Conservation (phyloP, 2,329 filamentous ascomycete genomes). For the Aspergillus vadensis region DNA sequence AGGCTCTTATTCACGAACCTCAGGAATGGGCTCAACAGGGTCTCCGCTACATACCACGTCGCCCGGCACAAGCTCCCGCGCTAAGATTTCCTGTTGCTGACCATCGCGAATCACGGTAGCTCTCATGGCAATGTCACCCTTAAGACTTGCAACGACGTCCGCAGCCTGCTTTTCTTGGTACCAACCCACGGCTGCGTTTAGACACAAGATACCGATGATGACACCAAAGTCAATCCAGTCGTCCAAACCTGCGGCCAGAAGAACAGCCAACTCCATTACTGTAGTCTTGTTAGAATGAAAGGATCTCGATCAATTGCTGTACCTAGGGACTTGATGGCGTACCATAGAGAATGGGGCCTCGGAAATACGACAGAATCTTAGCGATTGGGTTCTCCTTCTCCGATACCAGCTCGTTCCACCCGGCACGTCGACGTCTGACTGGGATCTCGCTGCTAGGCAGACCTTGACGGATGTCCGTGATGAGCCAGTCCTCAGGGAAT, state of each 20-base stretch:
- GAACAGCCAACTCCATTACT: slow-evolving; percentile 74
- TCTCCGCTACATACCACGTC: slow-evolving; percentile 61
- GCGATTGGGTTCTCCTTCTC: slow-evolving; percentile 75
- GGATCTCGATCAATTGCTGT: background rate
- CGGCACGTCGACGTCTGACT: slow-evolving; percentile 62
- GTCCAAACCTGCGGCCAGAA: slow-evolving; percentile 71
- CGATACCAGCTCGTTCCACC: slow-evolving; percentile 74
- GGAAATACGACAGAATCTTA: slow-evolving; percentile 75
- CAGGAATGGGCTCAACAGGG: background rate
- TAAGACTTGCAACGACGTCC: slow-evolving; percentile 73
- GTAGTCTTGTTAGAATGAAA: slow-evolving; percentile 17
- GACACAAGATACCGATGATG: slow-evolving; percentile 72
- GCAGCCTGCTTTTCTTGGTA: slow-evolving; percentile 81
- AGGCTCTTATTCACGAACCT: background rate
- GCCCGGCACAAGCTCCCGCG: slow-evolving; percentile 71
- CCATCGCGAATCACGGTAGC: slow-evolving; percentile 68
- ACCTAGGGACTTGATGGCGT: slow-evolving; percentile 36
- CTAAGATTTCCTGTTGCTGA: slow-evolving; percentile 66
- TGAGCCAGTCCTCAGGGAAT: slow-evolving; percentile 67
- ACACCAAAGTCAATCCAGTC: slow-evolving; percentile 79
- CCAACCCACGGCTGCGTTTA: slow-evolving; percentile 77
- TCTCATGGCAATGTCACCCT: slow-evolving; percentile 78
- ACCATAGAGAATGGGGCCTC: slow-evolving; percentile 75
- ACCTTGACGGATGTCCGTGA: slow-evolving; percentile 68
- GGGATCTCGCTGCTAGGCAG: slow-evolving; percentile 62